phyloP scores from a whole-genome alignment of 1,139 yeast species.

The Pichia inconspicua region DNA sequence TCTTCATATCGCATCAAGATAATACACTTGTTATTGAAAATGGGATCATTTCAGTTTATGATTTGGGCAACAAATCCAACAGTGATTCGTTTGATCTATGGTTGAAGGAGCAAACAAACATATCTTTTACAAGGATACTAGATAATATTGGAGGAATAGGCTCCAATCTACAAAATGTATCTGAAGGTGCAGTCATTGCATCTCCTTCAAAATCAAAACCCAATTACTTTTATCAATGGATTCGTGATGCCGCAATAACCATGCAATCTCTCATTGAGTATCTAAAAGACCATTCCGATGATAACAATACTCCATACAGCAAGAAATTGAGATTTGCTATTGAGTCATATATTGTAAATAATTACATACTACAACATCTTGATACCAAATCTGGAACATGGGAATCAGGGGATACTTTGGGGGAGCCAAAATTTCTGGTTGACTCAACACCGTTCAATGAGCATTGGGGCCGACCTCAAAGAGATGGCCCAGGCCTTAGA shows the following conservation, averaged over 20 bases:
- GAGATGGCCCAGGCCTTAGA: constrained; percentile 90
- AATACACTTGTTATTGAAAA: not conserved
- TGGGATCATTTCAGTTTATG: constrained; percentile 5
- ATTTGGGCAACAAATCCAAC: not conserved
- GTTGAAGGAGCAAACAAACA: constrained; percentile 43
- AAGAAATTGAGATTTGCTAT: constrained; percentile 32
- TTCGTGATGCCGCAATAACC: constrained; percentile 82
- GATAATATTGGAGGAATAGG: constrained; percentile 55
- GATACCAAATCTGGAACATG: constrained; percentile 65
- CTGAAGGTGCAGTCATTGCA: constrained; percentile 72
- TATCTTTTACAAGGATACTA: constrained; percentile 48
- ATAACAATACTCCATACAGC: constrained; percentile 26
- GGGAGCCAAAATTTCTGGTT: constrained; percentile 81
- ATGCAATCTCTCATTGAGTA: constrained; percentile 55
- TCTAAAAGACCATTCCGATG: constrained; percentile 34
- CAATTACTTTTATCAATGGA: constrained; percentile 85
- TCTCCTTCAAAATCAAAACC: constrained; percentile 68
- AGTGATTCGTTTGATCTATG: constrained; percentile 45
- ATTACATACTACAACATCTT: constrained; percentile 53
- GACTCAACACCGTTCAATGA: constrained; percentile 55
- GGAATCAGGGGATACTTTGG: constrained; percentile 51
- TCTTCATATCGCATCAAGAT: not conserved
- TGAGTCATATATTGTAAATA: constrained; percentile 55
- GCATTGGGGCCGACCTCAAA: constrained; percentile 92
- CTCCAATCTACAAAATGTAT: constrained; percentile 32